These are phyloP conservation scores for Rutidosis leptorrhynchoides DNA, from an alignment of 129 eudicot genomes.

Conservation along the genomic window DNA sequence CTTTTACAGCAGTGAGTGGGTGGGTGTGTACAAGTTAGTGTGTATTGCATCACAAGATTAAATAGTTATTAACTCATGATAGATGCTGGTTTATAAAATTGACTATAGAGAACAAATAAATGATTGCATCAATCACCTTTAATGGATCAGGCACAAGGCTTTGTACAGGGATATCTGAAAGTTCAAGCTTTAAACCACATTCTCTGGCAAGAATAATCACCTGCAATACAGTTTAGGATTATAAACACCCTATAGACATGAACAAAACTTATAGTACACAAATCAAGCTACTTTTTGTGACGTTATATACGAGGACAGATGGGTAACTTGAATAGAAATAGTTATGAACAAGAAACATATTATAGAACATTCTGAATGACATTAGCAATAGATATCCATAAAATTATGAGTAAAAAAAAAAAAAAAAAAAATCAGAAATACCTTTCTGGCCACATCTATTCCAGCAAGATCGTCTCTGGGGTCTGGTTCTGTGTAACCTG, in stretches of 20 bases:
- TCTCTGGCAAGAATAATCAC: slow-evolving; percentile 98
- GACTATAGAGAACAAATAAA: too few species aligned
- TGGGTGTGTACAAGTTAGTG: too few species aligned
- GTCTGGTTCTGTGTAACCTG: slow-evolving; percentile 98
- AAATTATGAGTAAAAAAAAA: too few species aligned
- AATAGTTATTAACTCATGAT: background rate
- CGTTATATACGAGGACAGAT: background rate
- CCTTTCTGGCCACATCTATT: slow-evolving; percentile 98
- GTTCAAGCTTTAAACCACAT: slow-evolving; percentile 84
- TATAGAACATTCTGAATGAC: too few species aligned
- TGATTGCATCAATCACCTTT: too few species aligned
- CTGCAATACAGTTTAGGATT: slow-evolving; percentile 39
- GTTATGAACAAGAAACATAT: background rate
- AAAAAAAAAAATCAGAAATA: too few species aligned
- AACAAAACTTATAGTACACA: background rate
- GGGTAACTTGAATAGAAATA: too few species aligned
- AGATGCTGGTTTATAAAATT: background rate
- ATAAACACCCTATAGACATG: slow-evolving; percentile 2
- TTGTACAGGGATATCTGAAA: slow-evolving; percentile 82
- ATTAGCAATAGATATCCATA: background rate
- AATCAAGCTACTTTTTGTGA: background rate
- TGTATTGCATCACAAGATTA: too few species aligned
- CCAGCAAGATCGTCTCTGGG: slow-evolving; percentile 99
- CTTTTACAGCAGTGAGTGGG: too few species aligned
- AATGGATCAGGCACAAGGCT: slow-evolving; percentile 92